Conservation (phyloP, 179 eudicot genomes). For the Carnegiea gigantea region DNA sequence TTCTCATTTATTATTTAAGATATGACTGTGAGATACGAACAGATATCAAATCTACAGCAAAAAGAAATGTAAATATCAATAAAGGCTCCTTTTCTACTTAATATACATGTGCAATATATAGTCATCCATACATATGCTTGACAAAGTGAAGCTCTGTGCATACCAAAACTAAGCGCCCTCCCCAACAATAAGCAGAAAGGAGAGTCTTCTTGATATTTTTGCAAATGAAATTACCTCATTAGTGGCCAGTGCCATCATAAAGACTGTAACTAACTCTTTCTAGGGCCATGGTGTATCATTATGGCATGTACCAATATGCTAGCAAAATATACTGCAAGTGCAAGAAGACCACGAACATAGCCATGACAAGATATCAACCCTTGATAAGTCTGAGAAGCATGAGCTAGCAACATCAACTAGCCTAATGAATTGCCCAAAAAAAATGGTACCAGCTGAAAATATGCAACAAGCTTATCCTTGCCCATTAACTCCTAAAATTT, state of each 20-base stretch:
- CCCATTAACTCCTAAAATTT: not conserved
- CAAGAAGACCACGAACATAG: not conserved
- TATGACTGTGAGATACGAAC: not conserved
- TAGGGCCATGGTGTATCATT: too few species aligned
- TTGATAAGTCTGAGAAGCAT: not conserved
- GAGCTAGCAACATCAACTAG: conserved; percentile 12
- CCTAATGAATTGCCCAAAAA: conserved; percentile 15
- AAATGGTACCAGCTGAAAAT: conserved; percentile 16
- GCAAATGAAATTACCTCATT: not conserved
- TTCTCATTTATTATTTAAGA: conserved; percentile 7
- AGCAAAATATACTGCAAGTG: not conserved
- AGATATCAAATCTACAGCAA: conserved; percentile 13
- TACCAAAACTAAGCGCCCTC: not conserved
- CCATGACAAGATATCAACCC: not conserved
- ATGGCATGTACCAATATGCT: too few species aligned
- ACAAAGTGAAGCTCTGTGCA: not conserved
- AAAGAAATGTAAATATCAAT: not conserved
- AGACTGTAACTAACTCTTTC: not conserved
- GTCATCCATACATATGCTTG: not conserved
- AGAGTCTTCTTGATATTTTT: not conserved
- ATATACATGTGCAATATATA: not conserved
- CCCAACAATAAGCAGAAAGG: not conserved
- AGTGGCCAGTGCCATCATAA: not conserved
- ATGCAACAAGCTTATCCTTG: conserved; percentile 8
- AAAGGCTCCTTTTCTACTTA: not conserved